Evolutionary conservation across 306 rosid genomes (phyloP).

Genomic region (Sechiopsis laciniata): DNA sequence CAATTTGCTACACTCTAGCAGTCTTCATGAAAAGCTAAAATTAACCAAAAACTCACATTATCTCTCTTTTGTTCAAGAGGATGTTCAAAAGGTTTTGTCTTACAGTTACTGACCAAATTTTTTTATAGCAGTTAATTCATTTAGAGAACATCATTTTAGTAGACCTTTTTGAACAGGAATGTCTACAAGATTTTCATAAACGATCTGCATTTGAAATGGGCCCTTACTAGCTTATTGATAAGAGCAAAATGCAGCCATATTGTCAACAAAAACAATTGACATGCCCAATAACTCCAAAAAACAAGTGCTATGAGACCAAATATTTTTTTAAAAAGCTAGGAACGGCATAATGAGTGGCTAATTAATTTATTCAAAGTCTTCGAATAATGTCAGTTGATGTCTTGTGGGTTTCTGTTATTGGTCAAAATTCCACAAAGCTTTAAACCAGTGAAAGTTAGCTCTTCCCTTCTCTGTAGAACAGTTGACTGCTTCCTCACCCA

Average conservation of each 20-base stretch:
- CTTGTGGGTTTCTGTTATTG: neutral
- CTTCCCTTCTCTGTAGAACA: neutral
- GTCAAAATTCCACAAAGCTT: neutral
- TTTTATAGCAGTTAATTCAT: neutral
- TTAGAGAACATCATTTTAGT: neutral
- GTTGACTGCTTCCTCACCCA: conserved; percentile 1
- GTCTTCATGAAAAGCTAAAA: no score
- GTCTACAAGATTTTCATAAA: neutral
- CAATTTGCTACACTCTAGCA: no score
- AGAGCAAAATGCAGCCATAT: neutral
- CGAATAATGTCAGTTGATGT: neutral
- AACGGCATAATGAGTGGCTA: neutral
- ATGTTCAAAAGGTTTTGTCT: neutral
- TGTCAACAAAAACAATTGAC: neutral
- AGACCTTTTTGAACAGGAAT: neutral
- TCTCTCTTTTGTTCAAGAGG: neutral
- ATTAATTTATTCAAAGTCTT: neutral
- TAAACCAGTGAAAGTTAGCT: neutral
- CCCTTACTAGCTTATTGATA: neutral
- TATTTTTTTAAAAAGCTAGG: neutral
- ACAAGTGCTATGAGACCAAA: neutral
- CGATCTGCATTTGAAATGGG: no score
- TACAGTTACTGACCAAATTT: neutral
- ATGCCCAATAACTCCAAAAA: neutral
- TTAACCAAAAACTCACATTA: neutral